Evolutionary conservation across 768 basidiomycete species (phyloP).

Genomic region (Crepidotus variabilis): DNA sequence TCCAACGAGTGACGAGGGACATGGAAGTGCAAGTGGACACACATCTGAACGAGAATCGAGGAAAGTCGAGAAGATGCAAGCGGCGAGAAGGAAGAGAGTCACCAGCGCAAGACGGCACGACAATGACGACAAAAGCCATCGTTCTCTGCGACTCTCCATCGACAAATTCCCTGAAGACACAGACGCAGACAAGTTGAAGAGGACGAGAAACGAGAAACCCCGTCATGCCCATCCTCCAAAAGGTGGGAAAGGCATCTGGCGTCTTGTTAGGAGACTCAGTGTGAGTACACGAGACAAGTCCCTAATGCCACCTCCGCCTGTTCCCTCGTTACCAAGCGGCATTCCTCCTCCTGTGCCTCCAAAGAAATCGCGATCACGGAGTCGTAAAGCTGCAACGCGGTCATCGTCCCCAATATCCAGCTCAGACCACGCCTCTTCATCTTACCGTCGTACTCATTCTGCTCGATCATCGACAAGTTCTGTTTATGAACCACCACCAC

Average conservation of each 20-base stretch:
- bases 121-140: slow-evolving; percentile 12
- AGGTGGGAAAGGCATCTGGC: background rate
- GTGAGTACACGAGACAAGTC: background rate
- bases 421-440: background rate
- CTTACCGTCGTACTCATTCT: background rate
- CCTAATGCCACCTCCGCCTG: background rate
- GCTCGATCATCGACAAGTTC: background rate
- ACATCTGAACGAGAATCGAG: slow-evolving; percentile 20
- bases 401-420: background rate
- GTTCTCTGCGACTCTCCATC: slow-evolving; percentile 29
- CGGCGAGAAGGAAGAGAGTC: slow-evolving; percentile 9
- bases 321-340: background rate
- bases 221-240: background rate
- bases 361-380: background rate
- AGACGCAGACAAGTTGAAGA: background rate
- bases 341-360: background rate
- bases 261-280: background rate
- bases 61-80: slow-evolving; percentile 10
- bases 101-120: background rate
- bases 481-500: background rate
- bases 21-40: slow-evolving; percentile 25
- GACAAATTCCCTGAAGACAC: slow-evolving; percentile 20
- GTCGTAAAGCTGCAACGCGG: background rate
- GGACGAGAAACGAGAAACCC: background rate
- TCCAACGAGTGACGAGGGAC: background rate